Conservation (phyloP, 2,329 filamentous ascomycete genomes). For the Ceratocystis alfenasii region DNA sequence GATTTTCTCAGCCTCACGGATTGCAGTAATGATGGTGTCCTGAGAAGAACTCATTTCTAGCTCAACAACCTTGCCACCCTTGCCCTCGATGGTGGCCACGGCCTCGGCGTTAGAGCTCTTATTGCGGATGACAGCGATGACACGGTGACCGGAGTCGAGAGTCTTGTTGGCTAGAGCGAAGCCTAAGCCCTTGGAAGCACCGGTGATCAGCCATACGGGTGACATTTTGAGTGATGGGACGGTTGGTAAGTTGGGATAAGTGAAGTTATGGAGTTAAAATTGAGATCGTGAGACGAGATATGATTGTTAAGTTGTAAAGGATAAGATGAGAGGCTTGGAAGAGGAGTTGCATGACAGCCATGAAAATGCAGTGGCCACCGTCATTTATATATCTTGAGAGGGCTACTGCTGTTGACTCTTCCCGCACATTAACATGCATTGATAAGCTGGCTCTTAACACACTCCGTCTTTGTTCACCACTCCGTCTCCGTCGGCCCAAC, state of each 20-base stretch:
- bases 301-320: no score
- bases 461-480: no score
- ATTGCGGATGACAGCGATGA: conserved; percentile 37
- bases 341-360: no score
- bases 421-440: no score
- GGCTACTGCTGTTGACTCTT: no score
- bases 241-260: neutral
- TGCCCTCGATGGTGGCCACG: conserved; percentile 28
- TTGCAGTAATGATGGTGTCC: conserved; percentile 29
- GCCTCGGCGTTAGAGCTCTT: conserved; percentile 28
- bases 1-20: conserved; percentile 30
- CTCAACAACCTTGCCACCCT: conserved; percentile 28
- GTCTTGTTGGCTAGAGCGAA: conserved; percentile 34
- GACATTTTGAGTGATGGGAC: conserved; percentile 3
- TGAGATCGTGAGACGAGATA: no score
- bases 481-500: no score
- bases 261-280: neutral
- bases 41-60: conserved; percentile 33
- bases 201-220: conserved; percentile 39
- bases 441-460: no score
- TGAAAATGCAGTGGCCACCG: no score
- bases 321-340: no score
- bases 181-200: conserved; percentile 38
- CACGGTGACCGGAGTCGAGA: conserved; percentile 35
- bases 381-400: no score